Conservation (phyloP, 768 basidiomycete genomes). For the Hygrophoropsis aurantiaca region DNA sequence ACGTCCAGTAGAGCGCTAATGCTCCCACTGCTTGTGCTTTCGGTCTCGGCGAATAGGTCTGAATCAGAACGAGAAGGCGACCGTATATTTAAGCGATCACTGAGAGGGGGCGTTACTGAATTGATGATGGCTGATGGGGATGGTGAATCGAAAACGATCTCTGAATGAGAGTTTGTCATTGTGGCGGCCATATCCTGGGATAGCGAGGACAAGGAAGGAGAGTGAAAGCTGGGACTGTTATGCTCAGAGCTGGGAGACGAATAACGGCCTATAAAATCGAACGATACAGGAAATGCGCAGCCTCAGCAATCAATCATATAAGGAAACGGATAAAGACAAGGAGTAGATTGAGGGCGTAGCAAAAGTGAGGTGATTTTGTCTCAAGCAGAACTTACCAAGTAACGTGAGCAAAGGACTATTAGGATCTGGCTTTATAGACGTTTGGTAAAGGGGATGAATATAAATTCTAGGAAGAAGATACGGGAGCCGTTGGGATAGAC, state of each 20-base stretch:
- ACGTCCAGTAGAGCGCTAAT: conserved; percentile 42
- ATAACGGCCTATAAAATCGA: conserved; percentile 2
- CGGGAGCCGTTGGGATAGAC: conserved; percentile 14
- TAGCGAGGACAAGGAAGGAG: conserved; percentile 8
- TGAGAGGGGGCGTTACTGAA: conserved; percentile 13
- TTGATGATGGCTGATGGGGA: conserved; percentile 4
- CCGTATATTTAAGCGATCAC: conserved; percentile 10
- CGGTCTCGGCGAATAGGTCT: conserved; percentile 29
- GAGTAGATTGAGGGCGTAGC: conserved; percentile 1
- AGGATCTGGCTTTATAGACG: conserved; percentile 12
- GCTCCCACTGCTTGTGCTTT: conserved; percentile 23
- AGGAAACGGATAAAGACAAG: conserved; percentile 3
- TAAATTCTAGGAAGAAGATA: conserved; percentile 17
- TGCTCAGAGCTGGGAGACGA: conserved; percentile 9
- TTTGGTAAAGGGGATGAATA: conserved; percentile 5
- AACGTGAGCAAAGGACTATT: conserved; percentile 7
- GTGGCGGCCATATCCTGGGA: conserved; percentile 12
- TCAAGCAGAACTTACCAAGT: conserved; percentile 10
- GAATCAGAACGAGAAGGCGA: conserved; percentile 21
- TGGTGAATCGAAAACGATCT: conserved; percentile 10
- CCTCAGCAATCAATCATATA: conserved; percentile 15
- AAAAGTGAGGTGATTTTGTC: not conserved
- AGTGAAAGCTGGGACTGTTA: conserved; percentile 13
- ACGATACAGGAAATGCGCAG: conserved; percentile 5
- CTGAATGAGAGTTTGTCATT: conserved; percentile 4